A percentile compares a stretch with the other conserved stretches of the same genome.
phyloP scores from a whole-genome alignment of 768 basidiomycete genomes.

The Dioszegia crocea region DNA sequence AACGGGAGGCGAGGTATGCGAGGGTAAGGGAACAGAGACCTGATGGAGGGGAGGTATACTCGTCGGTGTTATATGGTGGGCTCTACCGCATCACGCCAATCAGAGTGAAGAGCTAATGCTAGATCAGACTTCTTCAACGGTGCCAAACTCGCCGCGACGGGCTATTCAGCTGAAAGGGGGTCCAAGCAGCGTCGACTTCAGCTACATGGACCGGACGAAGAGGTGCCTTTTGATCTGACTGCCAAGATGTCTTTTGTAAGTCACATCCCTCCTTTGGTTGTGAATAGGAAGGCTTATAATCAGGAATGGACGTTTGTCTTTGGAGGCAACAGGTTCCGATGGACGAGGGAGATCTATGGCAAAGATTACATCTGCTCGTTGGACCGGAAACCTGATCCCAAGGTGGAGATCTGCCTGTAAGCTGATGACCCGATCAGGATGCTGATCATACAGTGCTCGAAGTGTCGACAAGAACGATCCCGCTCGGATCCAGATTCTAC shows the following conservation, averaged over 20 bases:
- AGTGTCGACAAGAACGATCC: constrained; percentile 35
- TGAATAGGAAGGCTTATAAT: neutral
- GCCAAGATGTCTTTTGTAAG: constrained; percentile 38
- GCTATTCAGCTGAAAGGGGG: constrained; percentile 27
- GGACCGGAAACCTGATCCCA: constrained; percentile 47
- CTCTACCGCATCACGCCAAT: neutral
- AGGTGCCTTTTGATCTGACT: constrained; percentile 39
- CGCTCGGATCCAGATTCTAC: constrained; percentile 42
- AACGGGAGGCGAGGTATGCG: constrained; percentile 20
- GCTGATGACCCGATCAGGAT: neutral
- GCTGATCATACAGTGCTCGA: constrained; percentile 28
- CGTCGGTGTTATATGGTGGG: constrained; percentile 35
- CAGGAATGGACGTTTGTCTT: constrained; percentile 49
- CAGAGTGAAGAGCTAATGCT: neutral
- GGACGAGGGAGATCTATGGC: constrained; percentile 34
- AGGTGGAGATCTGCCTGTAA: constrained; percentile 47
- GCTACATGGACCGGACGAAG: constrained; percentile 47
- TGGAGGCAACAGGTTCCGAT: constrained; percentile 43
- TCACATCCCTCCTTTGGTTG: neutral
- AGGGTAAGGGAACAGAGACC: constrained; percentile 20
- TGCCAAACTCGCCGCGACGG: constrained; percentile 36
- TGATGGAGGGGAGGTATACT: constrained; percentile 29
- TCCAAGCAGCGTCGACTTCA: constrained; percentile 40
- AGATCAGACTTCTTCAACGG: constrained; percentile 35
- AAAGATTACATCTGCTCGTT: constrained; percentile 46